Percentiles rank a stretch among this genome's conserved stretches.
Evolutionary conservation across 176 grass and related monocot genomes (phyloP).

Genomic region (Hsuehochloa calcarea): DNA sequence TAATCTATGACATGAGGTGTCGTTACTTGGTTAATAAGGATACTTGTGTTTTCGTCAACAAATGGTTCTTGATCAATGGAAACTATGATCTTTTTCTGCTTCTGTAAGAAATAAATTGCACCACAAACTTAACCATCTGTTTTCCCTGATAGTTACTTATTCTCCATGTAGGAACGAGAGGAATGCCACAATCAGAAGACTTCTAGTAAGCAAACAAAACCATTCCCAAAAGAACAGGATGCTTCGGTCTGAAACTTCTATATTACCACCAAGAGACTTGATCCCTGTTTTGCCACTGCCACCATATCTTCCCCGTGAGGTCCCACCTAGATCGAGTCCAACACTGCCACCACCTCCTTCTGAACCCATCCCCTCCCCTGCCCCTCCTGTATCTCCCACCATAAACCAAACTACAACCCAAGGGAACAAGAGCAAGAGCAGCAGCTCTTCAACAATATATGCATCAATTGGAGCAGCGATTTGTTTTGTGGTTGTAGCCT

Average conservation of each 20-base stretch:
- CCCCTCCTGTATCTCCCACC: neutral
- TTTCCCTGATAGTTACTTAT: conserved; percentile 13
- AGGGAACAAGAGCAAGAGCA: conserved; percentile 19
- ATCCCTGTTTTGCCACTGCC: neutral
- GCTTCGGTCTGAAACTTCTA: neutral
- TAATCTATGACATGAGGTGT: neutral
- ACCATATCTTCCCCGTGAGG: neutral
- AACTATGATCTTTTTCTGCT: neutral
- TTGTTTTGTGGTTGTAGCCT: conserved; percentile 29
- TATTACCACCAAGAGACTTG: neutral
- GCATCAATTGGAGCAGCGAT: conserved; percentile 43
- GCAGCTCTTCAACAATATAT: neutral
- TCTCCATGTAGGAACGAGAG: neutral
- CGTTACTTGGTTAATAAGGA: neutral
- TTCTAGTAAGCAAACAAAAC: conserved; percentile 25
- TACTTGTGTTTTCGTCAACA: neutral
- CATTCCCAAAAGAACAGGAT: neutral
- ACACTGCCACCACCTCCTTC: neutral
- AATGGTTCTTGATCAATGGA: neutral
- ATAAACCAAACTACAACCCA: neutral
- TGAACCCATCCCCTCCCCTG: neutral
- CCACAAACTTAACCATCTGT: neutral
- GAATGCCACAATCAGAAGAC: neutral
- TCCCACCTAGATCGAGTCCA: neutral
- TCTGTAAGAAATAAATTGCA: neutral